Evolutionary conservation across 2,329 filamentous ascomycete species (phyloP), one percentile per base, ranked within the genome.

Genomic region (Septoria petroselini): DNA sequence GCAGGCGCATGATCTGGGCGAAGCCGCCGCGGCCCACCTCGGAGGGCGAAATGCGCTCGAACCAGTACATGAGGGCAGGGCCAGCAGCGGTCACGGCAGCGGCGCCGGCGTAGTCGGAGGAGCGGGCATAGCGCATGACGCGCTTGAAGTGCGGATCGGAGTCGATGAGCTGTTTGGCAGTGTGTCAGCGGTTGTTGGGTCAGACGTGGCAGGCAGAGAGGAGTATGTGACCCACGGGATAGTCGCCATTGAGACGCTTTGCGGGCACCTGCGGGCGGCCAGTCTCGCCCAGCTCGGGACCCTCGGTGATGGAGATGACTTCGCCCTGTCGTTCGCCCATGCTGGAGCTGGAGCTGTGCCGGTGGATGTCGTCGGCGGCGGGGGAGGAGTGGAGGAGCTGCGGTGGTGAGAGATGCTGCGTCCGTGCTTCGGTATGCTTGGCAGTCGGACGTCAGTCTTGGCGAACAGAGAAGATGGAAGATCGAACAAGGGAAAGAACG

Each of bases 121-220:
- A 76, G 57, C 93, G 83, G 57, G 91, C 87, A 79, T 98, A 98
- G 67, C 82, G 73, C 58, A 96, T 71, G 14, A 97, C 93, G 68
- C 93, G 85, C 72, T 83, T 88, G 72, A 97, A 86, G 73, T 98
- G 93, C 65, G 93, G 93, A 74, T 98, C 93, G 76, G 88, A 94
- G 78, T 98, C 93, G 73, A 98, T 97, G 76, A 97, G 86, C 93
- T 98, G 74, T 41, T 4, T 44, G 44, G 21, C 33, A 31, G 58
- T 68, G 65, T 58, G 57, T 59, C 29, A 50, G 53, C 50, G 33
- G 21, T 41, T 21, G n/a, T n/a, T n/a, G 33, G 41, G 17, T 45
- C 39, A 23, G 34, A 42, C 37, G 31, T 29, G 14, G 11, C 37
- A 29, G 41, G 33, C 7, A 29, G 33, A n/a, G 18, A 34, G 41